Evolutionary conservation across 2,329 filamentous ascomycete species (phyloP), one percentile per base, ranked within the genome.

Genomic region (Aspergillus thermomutatus): DNA sequence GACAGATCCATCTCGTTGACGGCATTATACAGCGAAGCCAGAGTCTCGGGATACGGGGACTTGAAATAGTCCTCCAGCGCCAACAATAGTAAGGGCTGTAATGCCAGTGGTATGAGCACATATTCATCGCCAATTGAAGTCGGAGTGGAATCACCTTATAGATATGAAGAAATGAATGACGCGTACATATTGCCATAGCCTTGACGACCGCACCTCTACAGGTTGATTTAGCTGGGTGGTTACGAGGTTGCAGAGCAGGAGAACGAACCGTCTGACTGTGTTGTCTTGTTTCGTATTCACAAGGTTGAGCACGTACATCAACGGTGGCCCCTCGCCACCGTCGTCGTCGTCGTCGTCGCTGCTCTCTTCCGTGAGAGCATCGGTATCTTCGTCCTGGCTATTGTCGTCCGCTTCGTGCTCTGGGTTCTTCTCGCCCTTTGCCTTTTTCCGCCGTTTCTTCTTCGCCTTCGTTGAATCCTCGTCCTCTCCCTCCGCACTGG

Each of bases 261-360:
- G 28, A 45, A 66, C 72, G 60, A 76, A 84, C 83, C 83, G 81
- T 76, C 94, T 95, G 49, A 91, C 91, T 21, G 88, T 89, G 69
- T 90, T 93, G 78, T 99, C 94, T 72, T 96, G 91, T 75, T 97
- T 97, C 7, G 93, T 99, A 73, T 99, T 97, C 66, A 99, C 94
- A 70, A 99, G 78, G 73, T 99, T 99, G 64, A 99, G 80, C 52
- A 99, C 94, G 74, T 99, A 97, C 68, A 99, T 94, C 65, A 99
- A 78, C 3, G 94, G 94, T 14, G 94, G 92, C 0, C 92, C 93
- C 70, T 96, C 91, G 25, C 83, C 84, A 52, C 84, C 86, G 58
- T 89, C 87, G 2, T 85, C 84, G 62, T 91, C 88, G 11, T 83
- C 77, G n/a, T 46, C 43, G 25, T 84, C 82, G 25, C 81, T 80